A percentile compares a stretch with the other conserved stretches of the same genome.
These are phyloP conservation scores for Blastobotrys proliferans DNA, from an alignment of 1,139 yeast genomes.

Conservation along the genomic window DNA sequence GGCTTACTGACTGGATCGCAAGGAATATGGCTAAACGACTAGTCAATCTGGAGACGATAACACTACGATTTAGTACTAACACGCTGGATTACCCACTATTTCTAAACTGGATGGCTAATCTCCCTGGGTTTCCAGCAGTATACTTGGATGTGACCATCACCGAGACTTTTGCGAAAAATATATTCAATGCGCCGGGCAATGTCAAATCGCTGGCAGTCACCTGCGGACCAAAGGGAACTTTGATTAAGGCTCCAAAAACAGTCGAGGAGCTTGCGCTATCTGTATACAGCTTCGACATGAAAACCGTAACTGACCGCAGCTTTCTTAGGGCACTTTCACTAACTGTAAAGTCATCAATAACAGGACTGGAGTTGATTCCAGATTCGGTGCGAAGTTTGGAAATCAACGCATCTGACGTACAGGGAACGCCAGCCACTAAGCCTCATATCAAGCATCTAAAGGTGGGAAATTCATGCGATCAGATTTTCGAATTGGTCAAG, in stretches of 20 bases:
- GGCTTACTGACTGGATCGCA: slow-evolving; percentile 1
- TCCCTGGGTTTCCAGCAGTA: slow-evolving; percentile 1
- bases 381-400: not conserved
- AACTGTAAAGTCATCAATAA: not conserved
- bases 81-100: slow-evolving; percentile 1
- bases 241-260: not conserved
- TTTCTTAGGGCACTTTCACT: no score
- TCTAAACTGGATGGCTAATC: not conserved
- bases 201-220: not conserved
- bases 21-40: not conserved
- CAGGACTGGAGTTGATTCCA: not conserved
- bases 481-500: no score
- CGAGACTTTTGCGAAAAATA: not conserved
- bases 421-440: not conserved
- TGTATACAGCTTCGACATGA: not conserved
- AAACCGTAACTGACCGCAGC: not conserved
- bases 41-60: not conserved
- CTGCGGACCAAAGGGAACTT: not conserved
- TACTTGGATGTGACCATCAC: not conserved
- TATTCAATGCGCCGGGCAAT: not conserved
- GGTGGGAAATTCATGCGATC: no score
- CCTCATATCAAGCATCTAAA: not conserved
- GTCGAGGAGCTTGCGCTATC: not conserved
- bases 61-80: not conserved
- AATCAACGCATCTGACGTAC: not conserved